A percentile compares a stretch with the other conserved stretches of the same genome.
phyloP scores from a whole-genome alignment of 139 green algal genomes.

The Choricystis sp. region DNA sequence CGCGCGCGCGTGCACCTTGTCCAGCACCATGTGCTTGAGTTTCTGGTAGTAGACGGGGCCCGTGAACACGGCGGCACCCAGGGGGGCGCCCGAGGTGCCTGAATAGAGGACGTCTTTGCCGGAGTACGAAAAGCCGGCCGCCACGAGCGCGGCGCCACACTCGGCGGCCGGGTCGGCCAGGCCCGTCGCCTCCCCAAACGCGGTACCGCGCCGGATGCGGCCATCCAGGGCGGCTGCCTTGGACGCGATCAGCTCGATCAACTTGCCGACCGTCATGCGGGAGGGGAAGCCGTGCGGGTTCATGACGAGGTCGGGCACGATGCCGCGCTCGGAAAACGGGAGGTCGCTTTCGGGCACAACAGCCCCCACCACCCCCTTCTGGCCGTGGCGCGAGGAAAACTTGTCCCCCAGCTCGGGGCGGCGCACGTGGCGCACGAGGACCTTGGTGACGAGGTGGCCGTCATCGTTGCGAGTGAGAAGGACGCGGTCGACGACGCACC shows the following conservation, averaged over 20 bases:
- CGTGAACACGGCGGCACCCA: constrained; percentile 98
- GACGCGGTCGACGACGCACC: constrained; percentile 62
- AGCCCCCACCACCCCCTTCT: constrained; percentile 87
- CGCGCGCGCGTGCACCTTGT: constrained; percentile 96
- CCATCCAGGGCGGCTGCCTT: constrained; percentile 66
- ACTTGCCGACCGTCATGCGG: constrained; percentile 80
- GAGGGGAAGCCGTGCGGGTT: constrained; percentile 70
- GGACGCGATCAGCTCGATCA: constrained; percentile 89
- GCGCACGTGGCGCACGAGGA: constrained; percentile 80
- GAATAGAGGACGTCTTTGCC: constrained; percentile 79
- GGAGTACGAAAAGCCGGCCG: constrained; percentile 76
- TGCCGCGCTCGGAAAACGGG: constrained; percentile 73
- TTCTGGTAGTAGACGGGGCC: constrained; percentile 99
- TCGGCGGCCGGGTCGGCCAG: constrained; percentile 52
- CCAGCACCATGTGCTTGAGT: constrained; percentile 99
- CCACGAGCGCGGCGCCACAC: constrained; percentile 57
- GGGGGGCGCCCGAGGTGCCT: constrained; percentile 82
- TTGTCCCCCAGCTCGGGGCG: constrained; percentile 94
- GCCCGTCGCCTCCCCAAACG: constrained; percentile 77
- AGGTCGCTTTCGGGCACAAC: constrained; percentile 80
- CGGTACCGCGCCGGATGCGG: constrained; percentile 72
- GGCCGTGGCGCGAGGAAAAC: constrained; percentile 82
- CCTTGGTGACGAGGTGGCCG: constrained; percentile 69
- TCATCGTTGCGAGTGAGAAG: constrained; percentile 93
- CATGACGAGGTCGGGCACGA: constrained; percentile 82